Evolutionary conservation across 495 filamentous ascomycete genomes (phyloP), one percentile per base, ranked within the genome.

Genomic region (Aeminium ludgeri): DNA sequence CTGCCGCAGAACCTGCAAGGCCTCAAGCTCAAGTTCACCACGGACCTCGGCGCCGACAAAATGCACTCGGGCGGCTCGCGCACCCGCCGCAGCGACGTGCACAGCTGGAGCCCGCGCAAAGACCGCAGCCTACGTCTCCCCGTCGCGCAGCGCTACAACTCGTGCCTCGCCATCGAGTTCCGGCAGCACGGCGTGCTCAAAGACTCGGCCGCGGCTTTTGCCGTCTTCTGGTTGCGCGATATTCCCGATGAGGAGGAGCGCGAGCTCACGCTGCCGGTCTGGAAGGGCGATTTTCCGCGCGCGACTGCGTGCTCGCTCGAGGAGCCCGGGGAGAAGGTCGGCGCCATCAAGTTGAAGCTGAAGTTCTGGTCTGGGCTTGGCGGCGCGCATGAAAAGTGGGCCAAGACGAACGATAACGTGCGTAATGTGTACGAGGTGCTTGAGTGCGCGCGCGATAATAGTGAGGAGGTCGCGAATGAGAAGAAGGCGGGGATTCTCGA

Each of bases 221-320:
- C 68, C 0, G 59, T 80, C 2, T 54, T 81, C 6, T 82, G 79
- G 78, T 63, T 82, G 11, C 67, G 70, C 33, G 70, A 76, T 20
- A 59, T 83, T 0, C 65, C 65, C 0, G 78, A 83, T 40, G 75
- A 76, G 32, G 70, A 78, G 52, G 67, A 73, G 16, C 50, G 62
- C 17, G 66, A 59, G 0, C 54, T 77, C 7, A 58, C 45, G 10
- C 40, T 83, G 4, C 58, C 67, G 20, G 66, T 83, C 11, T 82
- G 54, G 54, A 58, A 56, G 33, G 60, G 59, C 18, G 50, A 62
- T 29, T 45, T 56, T 11, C 29, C 50, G 25, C 48, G 60, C 17
- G 60, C 60, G 6, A 36, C 44, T 16, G 43, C 43, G 19, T 52
- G 52, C 41, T 44, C 43, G 13, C 33, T 62, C 0, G 25, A 43